Evolutionary conservation across 192 early-diverging fungal species (phyloP), one percentile per base, ranked within the genome.

Genomic region (Linnemannia schmuckeri): DNA sequence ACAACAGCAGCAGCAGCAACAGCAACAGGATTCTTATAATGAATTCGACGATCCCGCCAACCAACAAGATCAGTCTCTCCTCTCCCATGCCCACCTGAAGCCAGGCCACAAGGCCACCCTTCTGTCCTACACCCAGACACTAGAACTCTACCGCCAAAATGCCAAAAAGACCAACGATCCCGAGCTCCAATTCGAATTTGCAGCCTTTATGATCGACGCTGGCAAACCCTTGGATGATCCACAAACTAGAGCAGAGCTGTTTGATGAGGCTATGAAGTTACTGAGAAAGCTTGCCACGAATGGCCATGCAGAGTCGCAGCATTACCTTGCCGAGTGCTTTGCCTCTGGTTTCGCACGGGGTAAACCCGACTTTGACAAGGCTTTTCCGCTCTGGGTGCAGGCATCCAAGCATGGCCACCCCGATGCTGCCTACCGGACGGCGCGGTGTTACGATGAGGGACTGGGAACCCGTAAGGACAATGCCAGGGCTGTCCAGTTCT

Each of bases 361-460:
- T 46, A 90, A 91, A 46, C 90, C 91, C 17, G 96, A 96, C 63
- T 93, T 94, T 75, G 92, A 94, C 22, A 95, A 95, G 75, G 92
- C 93, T 13, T 93, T 94, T 79, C 91, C 93, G 8, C 83, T 93
- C 54, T 95, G 93, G 89, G 89, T 93, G 17, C 89, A 90, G 46
- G 95, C 96, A 6, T 93, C 94, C 20, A 96, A 95, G 77, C 93
- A 94, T 78, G 89, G 88, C 40, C 93, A 94, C 79, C 88, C 95
- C 24, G 92, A 92, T 70, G 93, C 95, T 30, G 90, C 92, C 12
- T 96, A 93, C 83, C 81, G 93, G 35, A 91, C 93, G 10, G 95
- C 89, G 17, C 88, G 88, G 22, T 96, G 92, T 47, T 91, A 92
- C 81, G 95, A 97, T 81, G 82, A 92, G 76, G 95, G 93, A 35